Evolutionary conservation across 495 filamentous ascomycete genomes (phyloP).

Genomic region (Aspergillus asperescens): DNA sequence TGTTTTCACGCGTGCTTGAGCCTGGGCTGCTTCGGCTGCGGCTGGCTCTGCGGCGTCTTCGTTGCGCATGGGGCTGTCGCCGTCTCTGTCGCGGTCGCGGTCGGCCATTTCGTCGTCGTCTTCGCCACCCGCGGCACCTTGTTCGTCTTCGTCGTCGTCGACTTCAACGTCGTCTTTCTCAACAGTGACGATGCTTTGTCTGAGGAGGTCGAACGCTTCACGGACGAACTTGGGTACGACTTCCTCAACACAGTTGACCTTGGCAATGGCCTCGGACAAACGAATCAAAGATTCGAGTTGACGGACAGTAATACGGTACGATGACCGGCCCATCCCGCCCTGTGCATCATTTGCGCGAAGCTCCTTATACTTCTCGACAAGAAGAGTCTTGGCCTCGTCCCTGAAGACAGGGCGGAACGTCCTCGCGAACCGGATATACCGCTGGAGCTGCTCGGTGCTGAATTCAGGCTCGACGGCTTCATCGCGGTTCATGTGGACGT

Average conservation of each 20-base stretch:
- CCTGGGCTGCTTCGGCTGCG: slow-evolving; percentile 26
- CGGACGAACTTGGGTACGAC: slow-evolving; percentile 78
- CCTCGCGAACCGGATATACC: slow-evolving; percentile 93
- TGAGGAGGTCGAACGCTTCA: slow-evolving; percentile 82
- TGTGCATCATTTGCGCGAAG: slow-evolving; percentile 90
- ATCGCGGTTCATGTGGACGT: slow-evolving; percentile 87
- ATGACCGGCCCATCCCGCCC: slow-evolving; percentile 85
- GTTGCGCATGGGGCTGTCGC: slow-evolving; percentile 64
- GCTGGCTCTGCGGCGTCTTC: slow-evolving; percentile 34
- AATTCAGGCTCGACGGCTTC: slow-evolving; percentile 87
- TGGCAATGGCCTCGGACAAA: slow-evolving; percentile 90
- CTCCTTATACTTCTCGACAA: slow-evolving; percentile 95
- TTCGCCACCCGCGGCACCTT: slow-evolving; percentile 14
- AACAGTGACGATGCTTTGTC: slow-evolving; percentile 93
- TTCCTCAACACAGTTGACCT: slow-evolving; percentile 93
- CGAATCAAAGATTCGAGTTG: slow-evolving; percentile 95
- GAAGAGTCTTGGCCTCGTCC: slow-evolving; percentile 72
- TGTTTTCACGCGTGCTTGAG: slow-evolving; percentile 57
- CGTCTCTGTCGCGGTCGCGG: slow-evolving; percentile 58
- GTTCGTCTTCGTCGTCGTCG: slow-evolving; percentile 66
- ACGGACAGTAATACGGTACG: slow-evolving; percentile 93
- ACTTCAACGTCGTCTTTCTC: slow-evolving; percentile 98
- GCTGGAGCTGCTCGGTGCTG: slow-evolving; percentile 92
- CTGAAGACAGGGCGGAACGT: slow-evolving; percentile 94
- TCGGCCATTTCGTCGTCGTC: slow-evolving; percentile 41